Base-by-base conservation (phyloP, 1,139 yeast genomes). In the Geotrichum restrictum region DNA sequence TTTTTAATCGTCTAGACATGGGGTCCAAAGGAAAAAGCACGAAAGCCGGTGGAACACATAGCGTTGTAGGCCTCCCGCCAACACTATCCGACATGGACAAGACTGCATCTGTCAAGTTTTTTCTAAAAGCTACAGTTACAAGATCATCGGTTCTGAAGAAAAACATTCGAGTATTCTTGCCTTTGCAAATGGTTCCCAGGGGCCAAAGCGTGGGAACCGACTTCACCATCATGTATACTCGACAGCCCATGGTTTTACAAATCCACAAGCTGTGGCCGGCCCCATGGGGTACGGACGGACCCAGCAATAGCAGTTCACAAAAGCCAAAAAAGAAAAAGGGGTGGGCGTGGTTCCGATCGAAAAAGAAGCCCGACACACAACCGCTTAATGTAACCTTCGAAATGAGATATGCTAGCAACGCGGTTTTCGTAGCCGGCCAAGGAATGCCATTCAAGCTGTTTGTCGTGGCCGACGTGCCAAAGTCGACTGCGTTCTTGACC, bases 81-180 rank as follows among this genome's bases (percentile, higher is more conserved):
- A 74, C 84, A 1, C 65, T 82, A 22, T 66, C 73, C 19, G 81
- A 77, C 4, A 57, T 74, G 53, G 77, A 75, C 2, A 74, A 74
- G 10, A 65, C 66, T 59, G 85, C 82, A 11, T 66, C 72, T 3
- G 67, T 82, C 45, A 71, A 48, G 43, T 79, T 79, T 60, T 78
- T 73, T 59, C 70, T 81, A 44, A 80, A 80, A 62, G 85, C 74
- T 5, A 79, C 83, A 0, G 79, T 81, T 42, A 77, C 75, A 53
- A 64, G 82, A 49, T 66, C 81, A 1, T 74, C 82, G 5, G 61
- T 80, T 31, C 63, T 80, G 42, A 78, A 77, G 55, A 54, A 73
- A 18, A 80, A 79, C 56, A 62, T 76, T 38, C 67, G 83, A 34
- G 68, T 76, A 1, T 66, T 64, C 45, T 77, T 75, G 52, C 81